Evolutionary conservation across 1,284 basidiomycete species (phyloP).

Genomic region (Ceratobasidium sp.): DNA sequence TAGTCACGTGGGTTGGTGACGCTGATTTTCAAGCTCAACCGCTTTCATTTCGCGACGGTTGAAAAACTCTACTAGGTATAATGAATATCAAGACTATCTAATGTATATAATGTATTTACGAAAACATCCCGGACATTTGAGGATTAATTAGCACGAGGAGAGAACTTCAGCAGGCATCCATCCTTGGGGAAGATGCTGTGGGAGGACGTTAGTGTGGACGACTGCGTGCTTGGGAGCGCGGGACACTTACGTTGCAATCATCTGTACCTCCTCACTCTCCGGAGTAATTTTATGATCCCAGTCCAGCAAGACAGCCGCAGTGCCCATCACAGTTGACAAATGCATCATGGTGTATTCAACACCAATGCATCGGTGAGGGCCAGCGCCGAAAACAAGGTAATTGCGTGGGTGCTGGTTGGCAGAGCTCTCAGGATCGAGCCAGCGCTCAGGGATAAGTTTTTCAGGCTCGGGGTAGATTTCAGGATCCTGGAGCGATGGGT

Average conservation of each 20-base stretch:
- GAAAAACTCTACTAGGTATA: neutral
- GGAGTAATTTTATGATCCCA: conserved; percentile 90
- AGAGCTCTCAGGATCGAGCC: conserved; percentile 84
- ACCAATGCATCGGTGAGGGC: conserved; percentile 94
- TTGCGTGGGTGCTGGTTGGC: conserved; percentile 92
- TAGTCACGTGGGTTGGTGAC: conserved; percentile 6
- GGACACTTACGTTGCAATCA: conserved; percentile 76
- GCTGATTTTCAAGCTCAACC: neutral
- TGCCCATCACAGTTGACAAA: conserved; percentile 86
- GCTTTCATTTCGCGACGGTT: conserved; percentile 12
- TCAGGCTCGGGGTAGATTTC: conserved; percentile 90
- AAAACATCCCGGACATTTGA: neutral
- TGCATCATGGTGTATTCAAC: conserved; percentile 94
- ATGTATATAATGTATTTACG: conserved; percentile 21
- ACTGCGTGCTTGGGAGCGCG: neutral
- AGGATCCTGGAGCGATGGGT: conserved; percentile 92
- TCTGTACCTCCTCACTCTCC: conserved; percentile 83
- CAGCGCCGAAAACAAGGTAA: conserved; percentile 95
- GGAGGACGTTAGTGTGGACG: conserved; percentile 9
- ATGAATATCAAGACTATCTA: conserved; percentile 34
- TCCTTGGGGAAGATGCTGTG: conserved; percentile 90
- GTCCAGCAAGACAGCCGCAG: conserved; percentile 84
- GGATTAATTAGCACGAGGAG: conserved; percentile 59
- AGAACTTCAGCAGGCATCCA: conserved; percentile 84
- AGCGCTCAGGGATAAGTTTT: conserved; percentile 87